Conservation (phyloP, 2,329 filamentous ascomycete genomes). For the Clarireedia sp. region DNA sequence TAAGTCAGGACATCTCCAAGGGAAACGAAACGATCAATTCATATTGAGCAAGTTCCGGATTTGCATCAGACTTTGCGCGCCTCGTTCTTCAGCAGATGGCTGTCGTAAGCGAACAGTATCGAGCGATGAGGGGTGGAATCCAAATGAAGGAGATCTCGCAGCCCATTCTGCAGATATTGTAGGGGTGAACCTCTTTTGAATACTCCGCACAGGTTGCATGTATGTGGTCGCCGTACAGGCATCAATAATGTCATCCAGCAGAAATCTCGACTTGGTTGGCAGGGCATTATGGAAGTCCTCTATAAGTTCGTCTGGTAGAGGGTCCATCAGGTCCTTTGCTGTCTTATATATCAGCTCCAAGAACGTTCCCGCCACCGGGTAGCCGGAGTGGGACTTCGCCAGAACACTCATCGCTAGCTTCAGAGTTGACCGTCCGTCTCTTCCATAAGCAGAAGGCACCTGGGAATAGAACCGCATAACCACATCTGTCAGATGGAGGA, state of each 20-base stretch:
- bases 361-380: slow-evolving; percentile 27
- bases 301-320: slow-evolving; percentile 17
- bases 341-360: slow-evolving; percentile 27
- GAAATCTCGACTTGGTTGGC: slow-evolving; percentile 5
- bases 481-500: slow-evolving; percentile 28
- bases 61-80: slow-evolving; percentile 26
- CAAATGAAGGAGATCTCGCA: slow-evolving; percentile 14
- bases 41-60: slow-evolving; percentile 28
- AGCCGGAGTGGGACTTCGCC: slow-evolving; percentile 23
- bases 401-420: slow-evolving; percentile 25
- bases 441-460: slow-evolving; percentile 16
- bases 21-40: slow-evolving; percentile 11
- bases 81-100: slow-evolving; percentile 20
- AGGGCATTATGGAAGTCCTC: slow-evolving; percentile 5
- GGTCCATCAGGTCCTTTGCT: slow-evolving; percentile 21
- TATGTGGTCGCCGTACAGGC: slow-evolving; percentile 28
- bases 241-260: slow-evolving; percentile 28
- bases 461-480: slow-evolving; percentile 27
- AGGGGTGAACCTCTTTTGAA: slow-evolving; percentile 24
- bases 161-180: slow-evolving; percentile 27
- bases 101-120: slow-evolving; percentile 8
- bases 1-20: too few relatives aligned
- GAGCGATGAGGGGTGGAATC: slow-evolving; percentile 10
- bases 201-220: slow-evolving; percentile 22
- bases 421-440: slow-evolving; percentile 24